Evolutionary conservation across 345 rosid species (phyloP).

Genomic region (Salix brachista): DNA sequence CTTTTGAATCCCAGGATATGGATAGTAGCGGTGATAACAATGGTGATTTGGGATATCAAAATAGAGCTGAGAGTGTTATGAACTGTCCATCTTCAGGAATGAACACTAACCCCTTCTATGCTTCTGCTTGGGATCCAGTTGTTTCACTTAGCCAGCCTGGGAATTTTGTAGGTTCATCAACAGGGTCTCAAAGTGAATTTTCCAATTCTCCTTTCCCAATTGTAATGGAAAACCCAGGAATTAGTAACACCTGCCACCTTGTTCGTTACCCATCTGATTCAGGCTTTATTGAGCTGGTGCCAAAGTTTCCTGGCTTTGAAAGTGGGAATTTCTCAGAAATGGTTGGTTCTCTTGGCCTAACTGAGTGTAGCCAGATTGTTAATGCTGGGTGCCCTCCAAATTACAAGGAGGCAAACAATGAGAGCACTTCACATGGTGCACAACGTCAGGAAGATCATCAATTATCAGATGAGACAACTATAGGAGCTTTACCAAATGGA

Average conservation of each 20-base stretch:
- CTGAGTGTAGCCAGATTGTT: slow-evolving; percentile 36
- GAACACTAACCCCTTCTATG: slow-evolving; percentile 46
- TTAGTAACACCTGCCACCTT: slow-evolving; percentile 26
- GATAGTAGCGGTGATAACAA: slow-evolving; percentile 42
- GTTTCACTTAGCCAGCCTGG: slow-evolving; percentile 42
- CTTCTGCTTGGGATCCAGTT: slow-evolving; percentile 75
- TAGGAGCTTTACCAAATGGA: slow-evolving; percentile 45
- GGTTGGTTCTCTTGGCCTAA: slow-evolving; percentile 42
- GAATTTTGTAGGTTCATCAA: slow-evolving; percentile 46
- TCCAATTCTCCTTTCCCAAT: slow-evolving; percentile 48
- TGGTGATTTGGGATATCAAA: slow-evolving; percentile 48
- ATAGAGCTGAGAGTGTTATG: slow-evolving; percentile 38
- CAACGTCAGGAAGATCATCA: slow-evolving; percentile 43
- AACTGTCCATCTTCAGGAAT: slow-evolving; percentile 46
- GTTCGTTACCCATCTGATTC: slow-evolving; percentile 60
- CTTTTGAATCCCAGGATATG: slow-evolving; percentile 39
- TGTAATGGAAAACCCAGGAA: slow-evolving; percentile 54
- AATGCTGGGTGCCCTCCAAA: slow-evolving; percentile 29
- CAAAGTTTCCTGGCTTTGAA: slow-evolving; percentile 53
- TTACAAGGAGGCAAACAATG: slow-evolving; percentile 32
- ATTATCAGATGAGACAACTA: slow-evolving; percentile 43
- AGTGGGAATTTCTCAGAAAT: slow-evolving; percentile 60
- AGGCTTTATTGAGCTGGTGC: slow-evolving; percentile 43
- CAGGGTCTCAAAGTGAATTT: slow-evolving; percentile 51
- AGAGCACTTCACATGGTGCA: background rate